Conservation (phyloP, 2,329 filamentous ascomycete genomes). For the Emmonsiellopsis sp. region DNA sequence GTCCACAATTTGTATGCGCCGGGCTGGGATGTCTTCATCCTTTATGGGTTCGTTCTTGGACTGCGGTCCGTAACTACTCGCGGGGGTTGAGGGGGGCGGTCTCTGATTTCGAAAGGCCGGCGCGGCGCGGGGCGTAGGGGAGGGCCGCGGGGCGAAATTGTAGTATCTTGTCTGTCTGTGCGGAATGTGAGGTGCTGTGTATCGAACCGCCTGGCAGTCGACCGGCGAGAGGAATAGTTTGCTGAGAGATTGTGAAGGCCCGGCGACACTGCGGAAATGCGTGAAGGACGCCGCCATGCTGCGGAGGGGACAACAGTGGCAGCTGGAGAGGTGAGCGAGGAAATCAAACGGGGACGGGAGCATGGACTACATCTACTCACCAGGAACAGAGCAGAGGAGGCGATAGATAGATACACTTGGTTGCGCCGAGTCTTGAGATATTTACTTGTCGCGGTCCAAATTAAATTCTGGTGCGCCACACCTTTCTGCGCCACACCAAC, state of each 20-base stretch:
- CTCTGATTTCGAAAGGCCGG: too few relatives aligned
- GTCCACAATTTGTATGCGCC: slow-evolving; percentile 25
- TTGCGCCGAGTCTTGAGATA: too few relatives aligned
- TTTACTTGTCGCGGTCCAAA: too few relatives aligned
- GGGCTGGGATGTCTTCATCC: slow-evolving; percentile 26
- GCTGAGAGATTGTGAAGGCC: neutral
- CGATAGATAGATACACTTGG: too few relatives aligned
- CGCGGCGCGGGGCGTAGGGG: neutral
- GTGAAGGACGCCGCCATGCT: slow-evolving; percentile 17
- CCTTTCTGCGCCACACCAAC: neutral
- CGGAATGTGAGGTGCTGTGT: neutral
- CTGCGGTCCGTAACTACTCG: too few relatives aligned
- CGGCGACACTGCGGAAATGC: slow-evolving; percentile 22
- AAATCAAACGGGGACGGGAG: neutral
- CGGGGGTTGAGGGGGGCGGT: too few relatives aligned
- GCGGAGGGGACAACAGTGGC: neutral
- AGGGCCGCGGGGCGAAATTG: neutral
- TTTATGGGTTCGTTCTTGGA: slow-evolving; percentile 7
- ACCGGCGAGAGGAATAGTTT: neutral
- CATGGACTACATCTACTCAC: too few relatives aligned
- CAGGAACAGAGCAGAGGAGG: too few relatives aligned
- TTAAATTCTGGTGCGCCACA: neutral
- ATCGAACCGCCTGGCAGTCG: neutral
- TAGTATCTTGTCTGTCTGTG: slow-evolving; percentile 1
- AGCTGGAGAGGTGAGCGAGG: neutral